Base-by-base conservation (phyloP, 345 rosid genomes). In the Barbarea vulgaris region DNA sequence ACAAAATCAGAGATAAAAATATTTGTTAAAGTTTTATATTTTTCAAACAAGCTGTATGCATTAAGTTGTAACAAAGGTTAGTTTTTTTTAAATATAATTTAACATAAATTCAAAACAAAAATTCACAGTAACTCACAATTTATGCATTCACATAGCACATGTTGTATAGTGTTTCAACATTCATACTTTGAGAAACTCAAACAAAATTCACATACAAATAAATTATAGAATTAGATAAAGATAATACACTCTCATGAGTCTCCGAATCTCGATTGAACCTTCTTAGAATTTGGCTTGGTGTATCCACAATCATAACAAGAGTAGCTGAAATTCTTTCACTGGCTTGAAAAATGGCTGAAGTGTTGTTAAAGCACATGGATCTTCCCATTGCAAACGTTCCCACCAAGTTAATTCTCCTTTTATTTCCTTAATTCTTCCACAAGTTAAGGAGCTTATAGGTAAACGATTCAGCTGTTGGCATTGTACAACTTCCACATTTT, bases 401-500 rank as follows among this genome's bases (percentile, higher is more conserved):
- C 34, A 53, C 58, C 58, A 53, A 53, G 18, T 24, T 2, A 14
- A 25, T 7, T 53, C 18, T 25, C 58, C 58, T 53, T 53, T 53
- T 53, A 53, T 53, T 25, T 25, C n/a, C 58, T 53, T 53, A n/a
- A 53, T 53, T 25, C 58, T 25, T 53, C 33, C 58, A 25, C 58
- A 13, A 6, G 10, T 53, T 41, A 2, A 41, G 5, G 55, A 25
- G 41, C 27, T 56, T 39, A 77, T 53, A 11, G 81, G 81, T 63
- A 77, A 47, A 37, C 19, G 9, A 6, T 11, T 27, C 7, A 77
- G 30, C 3, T 12, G 59, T 4, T 22, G 7, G 57, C 77, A 70
- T 6, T 48, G 65, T 55, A 31, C 14, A 34, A 77, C 81, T n/a
- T 56, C 72, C 61, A 77, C 50, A 9, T 69, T 21, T 42, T 77